Percentiles rank a stretch among this genome's conserved stretches.
Conservation (phyloP, 2,329 filamentous ascomycete species). For the Xylariaceae sp. region DNA sequence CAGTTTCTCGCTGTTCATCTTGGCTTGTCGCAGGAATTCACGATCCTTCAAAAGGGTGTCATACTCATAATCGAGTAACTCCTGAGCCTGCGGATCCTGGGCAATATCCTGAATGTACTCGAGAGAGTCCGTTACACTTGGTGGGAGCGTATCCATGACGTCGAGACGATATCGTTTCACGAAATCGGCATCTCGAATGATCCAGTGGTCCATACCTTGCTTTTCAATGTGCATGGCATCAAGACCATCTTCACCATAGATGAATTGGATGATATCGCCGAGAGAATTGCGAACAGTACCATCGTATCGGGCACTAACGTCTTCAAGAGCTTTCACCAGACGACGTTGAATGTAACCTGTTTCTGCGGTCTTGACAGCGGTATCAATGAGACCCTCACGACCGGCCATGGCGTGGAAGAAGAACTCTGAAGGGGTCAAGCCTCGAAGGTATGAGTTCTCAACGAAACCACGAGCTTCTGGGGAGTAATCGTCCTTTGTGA, state of each 20-base stretch:
- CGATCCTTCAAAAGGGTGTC: conserved; percentile 73
- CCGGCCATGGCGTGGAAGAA: conserved; percentile 99
- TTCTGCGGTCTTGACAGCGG: conserved; percentile 97
- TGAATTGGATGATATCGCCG: conserved; percentile 92
- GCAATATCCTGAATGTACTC: conserved; percentile 83
- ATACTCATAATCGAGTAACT: conserved; percentile 82
- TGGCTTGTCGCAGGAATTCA: conserved; percentile 64
- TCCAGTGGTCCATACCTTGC: conserved; percentile 82
- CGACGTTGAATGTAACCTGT: conserved; percentile 99
- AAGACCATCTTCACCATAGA: conserved; percentile 95
- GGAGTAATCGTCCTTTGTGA: conserved; percentile 98
- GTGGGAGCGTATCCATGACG: conserved; percentile 62
- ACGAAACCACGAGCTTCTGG: conserved; percentile 96
- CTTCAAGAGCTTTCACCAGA: conserved; percentile 95
- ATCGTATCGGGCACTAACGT: conserved; percentile 96
- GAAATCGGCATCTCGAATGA: conserved; percentile 71
- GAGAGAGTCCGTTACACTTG: conserved; percentile 64
- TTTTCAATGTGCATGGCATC: conserved; percentile 93
- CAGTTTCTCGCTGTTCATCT: conserved; percentile 58
- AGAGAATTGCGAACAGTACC: conserved; percentile 95
- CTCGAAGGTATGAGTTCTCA: conserved; percentile 96
- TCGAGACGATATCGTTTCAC: conserved; percentile 79
- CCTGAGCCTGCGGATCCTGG: conserved; percentile 82
- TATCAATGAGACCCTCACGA: conserved; percentile 99
- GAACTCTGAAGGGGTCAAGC: conserved; percentile 91